Evolutionary conservation across 2,329 filamentous ascomycete species (phyloP), one percentile per base, ranked within the genome.

Genomic region (Aaosphaeria arxii): DNA sequence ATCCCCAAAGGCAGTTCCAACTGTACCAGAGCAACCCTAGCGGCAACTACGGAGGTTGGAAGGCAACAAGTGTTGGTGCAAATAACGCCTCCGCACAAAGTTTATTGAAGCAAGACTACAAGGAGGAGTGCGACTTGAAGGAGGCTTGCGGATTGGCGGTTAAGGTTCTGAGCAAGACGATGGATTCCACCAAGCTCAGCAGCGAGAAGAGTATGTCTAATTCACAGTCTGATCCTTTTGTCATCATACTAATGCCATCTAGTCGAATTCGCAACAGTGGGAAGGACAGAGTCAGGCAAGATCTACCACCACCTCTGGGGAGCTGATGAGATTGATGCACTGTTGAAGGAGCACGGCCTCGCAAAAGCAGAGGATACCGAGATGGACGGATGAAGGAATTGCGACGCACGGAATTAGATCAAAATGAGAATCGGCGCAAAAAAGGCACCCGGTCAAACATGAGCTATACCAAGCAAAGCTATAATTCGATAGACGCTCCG

Each of bases 121-220:
- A 97, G 81, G 94, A 99, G 76, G 91, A 97, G 62, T 97, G 91
- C 73, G 87, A 89, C 58, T 74, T 99, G 67, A 89, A 96, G 77
- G 94, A 99, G 77, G 94, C 95, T 4, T 99, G 94, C 71, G 91
- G 88, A 46, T 87, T 96, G 81, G 94, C 94, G 7, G 94, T 99
- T 71, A 99, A 99, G 82, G 94, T 99, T 55, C 77, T 99, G 58
- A 97, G 94, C 82, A 99, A 99, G 85, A 99, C 94, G 5, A 99
- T 99, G 95, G 94, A 99, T 73, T 96, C 91, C 47, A 97, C 92
- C 46, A 99, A 96, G 81, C 77, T 99, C 69, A 96, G 91, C 79
- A 96, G 91, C 69, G 94, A 99, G 82, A 99, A 99, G 84, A 96
- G 91, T 96, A 77, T 73, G 89, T 79, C 40, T 13, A 36, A 36